A percentile compares a stretch with the other conserved stretches of the same genome.
Conservation (phyloP, 2,329 filamentous ascomycete species). For the Chrysoporthe puriensis region DNA sequence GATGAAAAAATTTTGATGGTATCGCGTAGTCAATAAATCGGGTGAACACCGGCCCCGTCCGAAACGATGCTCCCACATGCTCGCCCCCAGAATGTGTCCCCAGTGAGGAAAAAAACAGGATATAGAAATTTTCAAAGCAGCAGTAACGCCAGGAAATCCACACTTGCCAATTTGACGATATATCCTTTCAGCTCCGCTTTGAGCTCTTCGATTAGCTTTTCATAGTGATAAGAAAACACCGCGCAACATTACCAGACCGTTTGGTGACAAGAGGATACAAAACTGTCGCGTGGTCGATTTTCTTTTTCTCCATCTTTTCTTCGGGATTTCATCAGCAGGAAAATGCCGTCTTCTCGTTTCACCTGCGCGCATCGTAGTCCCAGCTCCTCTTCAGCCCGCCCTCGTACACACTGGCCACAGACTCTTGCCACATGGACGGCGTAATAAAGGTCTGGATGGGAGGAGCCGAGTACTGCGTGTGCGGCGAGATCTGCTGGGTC, state of each 20-base stretch:
- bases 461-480: conserved; percentile 55
- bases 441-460: conserved; percentile 65
- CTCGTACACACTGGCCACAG: conserved; percentile 70
- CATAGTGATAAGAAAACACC: neutral
- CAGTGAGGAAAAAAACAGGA: neutral
- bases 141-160: conserved; percentile 7
- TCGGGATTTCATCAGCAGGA: neutral
- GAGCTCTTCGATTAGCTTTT: neutral
- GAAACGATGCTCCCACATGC: conserved; percentile 10
- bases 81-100: conserved; percentile 13
- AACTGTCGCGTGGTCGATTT: neutral
- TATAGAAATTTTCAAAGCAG: neutral
- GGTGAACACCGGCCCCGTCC: conserved; percentile 8
- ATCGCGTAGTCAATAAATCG: conserved; percentile 18
- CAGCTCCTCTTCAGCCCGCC: conserved; percentile 65
- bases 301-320: neutral
- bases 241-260: neutral
- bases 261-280: conserved; percentile 1
- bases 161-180: conserved; percentile 20
- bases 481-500: conserved; percentile 42
- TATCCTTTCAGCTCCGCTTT: conserved; percentile 7
- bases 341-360: conserved; percentile 11
- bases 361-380: conserved; percentile 55
- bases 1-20: conserved; percentile 17
- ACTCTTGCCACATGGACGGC: conserved; percentile 75